These are phyloP conservation scores for Simmondsia chinensis DNA, from an alignment of 148 eudicot genomes.

Conservation along the genomic window DNA sequence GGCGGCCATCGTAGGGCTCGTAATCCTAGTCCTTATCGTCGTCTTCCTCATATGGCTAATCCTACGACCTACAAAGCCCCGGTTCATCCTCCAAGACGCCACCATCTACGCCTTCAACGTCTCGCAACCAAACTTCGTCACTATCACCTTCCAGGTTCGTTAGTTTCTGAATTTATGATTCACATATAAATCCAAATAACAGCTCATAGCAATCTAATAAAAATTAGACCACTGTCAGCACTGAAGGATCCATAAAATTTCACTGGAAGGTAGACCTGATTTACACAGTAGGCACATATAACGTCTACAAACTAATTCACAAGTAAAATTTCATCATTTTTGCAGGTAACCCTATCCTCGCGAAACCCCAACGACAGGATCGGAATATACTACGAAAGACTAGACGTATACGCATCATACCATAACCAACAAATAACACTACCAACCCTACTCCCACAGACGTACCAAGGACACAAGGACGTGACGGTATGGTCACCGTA, in stretches of 20 bases:
- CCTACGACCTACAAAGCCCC: constrained; percentile 42
- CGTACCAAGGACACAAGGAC: constrained; percentile 34
- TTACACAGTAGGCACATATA: no score
- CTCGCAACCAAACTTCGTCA: constrained; percentile 23
- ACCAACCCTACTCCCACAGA: constrained; percentile 22
- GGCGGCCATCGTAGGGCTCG: constrained; percentile 6
- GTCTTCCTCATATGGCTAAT: constrained; percentile 31
- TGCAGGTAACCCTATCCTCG: constrained; percentile 27
- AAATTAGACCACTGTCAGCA: no score
- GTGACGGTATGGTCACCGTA: constrained; percentile 34
- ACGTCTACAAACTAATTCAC: no score
- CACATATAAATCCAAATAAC: no score
- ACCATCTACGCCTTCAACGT: constrained; percentile 38
- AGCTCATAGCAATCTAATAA: no score
- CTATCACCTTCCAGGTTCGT: constrained; percentile 28
- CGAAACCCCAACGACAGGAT: constrained; percentile 36
- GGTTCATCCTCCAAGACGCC: constrained; percentile 38
- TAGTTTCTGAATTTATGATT: no score
- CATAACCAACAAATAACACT: constrained; percentile 35
- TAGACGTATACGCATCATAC: constrained; percentile 30
- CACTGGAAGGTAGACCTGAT: no score
- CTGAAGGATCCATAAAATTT: no score
- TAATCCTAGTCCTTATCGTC: constrained; percentile 18
- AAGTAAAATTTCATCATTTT: no score
- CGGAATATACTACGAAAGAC: constrained; percentile 34